A percentile compares a stretch with the other conserved stretches of the same genome.
Conservation (phyloP, 768 basidiomycete species). For the Psilocybe sp. region DNA sequence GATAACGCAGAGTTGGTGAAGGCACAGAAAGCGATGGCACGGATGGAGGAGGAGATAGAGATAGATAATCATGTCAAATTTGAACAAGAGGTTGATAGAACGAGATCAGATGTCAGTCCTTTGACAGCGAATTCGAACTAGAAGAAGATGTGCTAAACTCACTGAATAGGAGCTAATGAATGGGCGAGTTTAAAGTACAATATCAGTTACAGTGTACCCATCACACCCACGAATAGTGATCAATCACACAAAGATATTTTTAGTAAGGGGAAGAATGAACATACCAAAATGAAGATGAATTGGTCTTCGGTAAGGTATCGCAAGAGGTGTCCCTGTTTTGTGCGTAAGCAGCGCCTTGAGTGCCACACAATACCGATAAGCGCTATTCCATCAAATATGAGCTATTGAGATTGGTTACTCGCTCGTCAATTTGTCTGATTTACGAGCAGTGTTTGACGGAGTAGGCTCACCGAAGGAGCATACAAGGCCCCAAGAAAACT, state of each 20-base stretch:
- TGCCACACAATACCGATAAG: constrained; percentile 11
- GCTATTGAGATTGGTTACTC: neutral
- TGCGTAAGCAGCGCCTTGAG: constrained; percentile 3
- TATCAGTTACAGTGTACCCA: neutral
- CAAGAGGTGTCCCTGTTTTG: neutral
- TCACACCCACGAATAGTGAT: neutral
- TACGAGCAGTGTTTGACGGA: neutral
- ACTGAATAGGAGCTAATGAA: too few species aligned
- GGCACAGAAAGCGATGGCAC: neutral
- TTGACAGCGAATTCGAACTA: too few species aligned
- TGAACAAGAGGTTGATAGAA: too few species aligned
- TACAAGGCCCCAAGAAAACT: constrained; percentile 11
- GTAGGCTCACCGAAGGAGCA: constrained; percentile 12
- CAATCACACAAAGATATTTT: neutral
- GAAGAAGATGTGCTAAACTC: too few species aligned
- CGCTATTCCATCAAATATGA: constrained; percentile 12
- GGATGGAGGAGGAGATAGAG: too few species aligned
- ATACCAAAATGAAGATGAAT: constrained; percentile 9
- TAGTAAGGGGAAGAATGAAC: neutral
- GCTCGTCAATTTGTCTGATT: neutral
- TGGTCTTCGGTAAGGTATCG: constrained; percentile 3
- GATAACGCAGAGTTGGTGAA: neutral
- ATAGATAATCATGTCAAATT: neutral
- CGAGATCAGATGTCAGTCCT: too few species aligned
- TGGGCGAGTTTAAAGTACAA: neutral